Base-by-base conservation (phyloP, 1,284 basidiomycete genomes). In the Ustilago lituana region DNA sequence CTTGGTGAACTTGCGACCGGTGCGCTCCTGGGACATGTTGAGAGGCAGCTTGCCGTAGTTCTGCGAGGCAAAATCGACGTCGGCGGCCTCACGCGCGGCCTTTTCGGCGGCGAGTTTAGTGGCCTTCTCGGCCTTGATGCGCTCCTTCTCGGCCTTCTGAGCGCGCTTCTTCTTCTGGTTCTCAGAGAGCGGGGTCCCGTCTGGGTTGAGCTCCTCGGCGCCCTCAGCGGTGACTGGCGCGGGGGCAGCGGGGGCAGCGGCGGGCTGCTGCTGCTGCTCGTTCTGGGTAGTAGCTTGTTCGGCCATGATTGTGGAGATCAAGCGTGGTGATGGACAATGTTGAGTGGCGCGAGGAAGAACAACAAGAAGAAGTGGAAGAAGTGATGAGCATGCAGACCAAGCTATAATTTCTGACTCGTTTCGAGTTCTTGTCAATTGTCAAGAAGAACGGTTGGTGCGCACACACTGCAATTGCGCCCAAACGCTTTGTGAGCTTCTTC, bases 101-200 rank as follows among this genome's bases (percentile, higher is more conserved):
- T 89, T 90, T 50, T 91, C 87, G 70, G 92, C 91, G 51, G 89
- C 87, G 63, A 88, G 89, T 77, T 89, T 91, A 14, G 91, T 92
- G 5, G 90, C 91, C 83, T 93, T 94, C 83, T 90, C 91, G 22
- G 90, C 91, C 81, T 83, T 83, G 47, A 74, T 58, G 45, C 77
- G 74, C 60, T 84, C 83, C 76, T 98, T 98, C 84, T 96, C 93
- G 17, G 90, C 91, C 64, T 91, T 90, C 83, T 95, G 96, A 26
- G 91, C 91, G 29, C 89, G 88, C 85, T 94, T 96, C 86, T 98
- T 98, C 68, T 94, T 84, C 79, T 95, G 93, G 80, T 87, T 93
- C 85, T 97, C 97, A 59, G 90, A 90, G 7, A 90, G 90, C 22
- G 80, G 80, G 8, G 79, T 82, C 23, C 80, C 80, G 43, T 82